phyloP scores from a whole-genome alignment of 164 flowering plant species.

The Taxillus chinensis region DNA sequence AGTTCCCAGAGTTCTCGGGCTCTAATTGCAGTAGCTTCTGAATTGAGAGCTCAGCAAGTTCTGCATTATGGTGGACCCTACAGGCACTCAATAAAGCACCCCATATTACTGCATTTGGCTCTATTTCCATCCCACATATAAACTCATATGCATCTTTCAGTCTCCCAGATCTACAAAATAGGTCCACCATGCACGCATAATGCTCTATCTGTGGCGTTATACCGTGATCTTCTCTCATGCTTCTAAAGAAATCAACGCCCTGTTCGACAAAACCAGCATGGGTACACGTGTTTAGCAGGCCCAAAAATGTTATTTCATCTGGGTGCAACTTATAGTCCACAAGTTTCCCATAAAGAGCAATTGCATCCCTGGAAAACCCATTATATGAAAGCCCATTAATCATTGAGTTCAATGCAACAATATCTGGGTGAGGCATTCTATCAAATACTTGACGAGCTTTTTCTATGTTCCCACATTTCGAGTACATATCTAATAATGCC shows the following conservation, averaged over 20 bases:
- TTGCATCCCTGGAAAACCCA: conserved; percentile 30
- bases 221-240: conserved; percentile 22
- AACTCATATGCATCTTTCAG: conserved; percentile 31
- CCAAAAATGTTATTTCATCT: conserved; percentile 33
- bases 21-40: conserved; percentile 27
- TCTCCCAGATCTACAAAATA: conserved; percentile 33
- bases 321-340: conserved; percentile 23
- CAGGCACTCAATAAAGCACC: conserved; percentile 40
- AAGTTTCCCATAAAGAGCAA: conserved; percentile 23
- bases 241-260: conserved; percentile 24
- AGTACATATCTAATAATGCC: conserved; percentile 34
- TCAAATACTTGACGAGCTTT: conserved; percentile 29
- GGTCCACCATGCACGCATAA: conserved; percentile 39
- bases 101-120: conserved; percentile 44
- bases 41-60: conserved; percentile 29
- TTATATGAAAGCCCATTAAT: conserved; percentile 34
- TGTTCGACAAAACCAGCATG: conserved; percentile 41
- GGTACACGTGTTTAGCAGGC: conserved; percentile 37
- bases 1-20: conserved; percentile 44
- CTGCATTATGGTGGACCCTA: conserved; percentile 23
- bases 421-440: conserved; percentile 25
- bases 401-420: conserved; percentile 45
- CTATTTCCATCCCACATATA: conserved; percentile 28
- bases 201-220: conserved; percentile 36
- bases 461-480: conserved; percentile 32